Base-by-base conservation (phyloP, 1,139 yeast species). In the Torulaspora globosa region DNA sequence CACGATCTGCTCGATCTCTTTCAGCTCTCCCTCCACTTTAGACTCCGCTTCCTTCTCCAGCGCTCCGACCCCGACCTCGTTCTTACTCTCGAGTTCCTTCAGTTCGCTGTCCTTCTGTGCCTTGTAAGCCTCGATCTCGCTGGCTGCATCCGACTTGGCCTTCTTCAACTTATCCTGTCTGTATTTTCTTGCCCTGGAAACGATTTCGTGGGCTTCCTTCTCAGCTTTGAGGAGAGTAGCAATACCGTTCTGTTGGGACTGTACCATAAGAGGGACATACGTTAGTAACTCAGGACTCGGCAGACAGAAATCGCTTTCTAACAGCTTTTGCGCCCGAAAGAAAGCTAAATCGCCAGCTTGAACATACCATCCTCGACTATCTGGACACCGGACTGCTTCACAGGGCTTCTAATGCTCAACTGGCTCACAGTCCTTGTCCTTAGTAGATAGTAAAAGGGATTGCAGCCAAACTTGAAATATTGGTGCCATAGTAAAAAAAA, bases 131-230 rank as follows among this genome's bases (percentile, higher is more conserved):
- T 84, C 88, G 62, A 92, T 87, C 70, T 92, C 98, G 50, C 77
- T 72, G 57, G 89, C 84, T 33, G 98, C 97, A 66, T 92, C 97
- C 36, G 83, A 73, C 74, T 89, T 90, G 46, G 97, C 97, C 37
- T 94, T 89, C 78, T 92, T 92, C 68, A 92, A 76, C 44, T 59
- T 63, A 16, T 63, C 68, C 46, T 63, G 66, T 59, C 95, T 85
- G 63, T 79, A 81, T 36, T 62, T 65, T 53, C 68, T 85, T 30
- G 98, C 96, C 65, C 84, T 84, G 59, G 89, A 79, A 55, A 92
- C 97, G 56, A 90, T 86, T 62, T 84, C 94, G 58, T 95, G 97
- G 18, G 98, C 98, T 62, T 88, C 94, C 71, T 86, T 88, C 73
- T 92, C 98, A 48, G 97, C 95, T 74, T 83, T 60, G 41, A 62